Conservation (phyloP, 345 rosid genomes). For the Eucalyptus regnans region DNA sequence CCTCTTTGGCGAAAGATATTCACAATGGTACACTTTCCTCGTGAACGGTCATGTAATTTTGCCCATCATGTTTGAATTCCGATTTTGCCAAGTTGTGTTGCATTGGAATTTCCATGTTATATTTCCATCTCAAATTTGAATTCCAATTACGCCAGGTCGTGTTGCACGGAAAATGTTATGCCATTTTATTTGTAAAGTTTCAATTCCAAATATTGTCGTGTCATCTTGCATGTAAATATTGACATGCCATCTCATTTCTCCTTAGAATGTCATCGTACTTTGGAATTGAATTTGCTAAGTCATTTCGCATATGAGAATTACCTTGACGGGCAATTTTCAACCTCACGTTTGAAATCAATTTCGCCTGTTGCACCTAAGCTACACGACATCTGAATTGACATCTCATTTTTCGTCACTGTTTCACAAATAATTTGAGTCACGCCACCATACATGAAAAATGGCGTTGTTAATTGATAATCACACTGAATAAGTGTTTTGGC, state of each 20-base stretch:
- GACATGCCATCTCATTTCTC: not conserved
- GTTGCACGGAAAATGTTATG: not conserved
- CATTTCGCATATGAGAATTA: not conserved
- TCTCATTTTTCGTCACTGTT: not conserved
- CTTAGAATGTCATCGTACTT: not conserved
- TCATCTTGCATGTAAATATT: not conserved
- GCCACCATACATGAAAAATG: not conserved
- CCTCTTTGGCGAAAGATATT: too few relatives aligned
- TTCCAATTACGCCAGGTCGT: not conserved
- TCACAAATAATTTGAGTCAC: not conserved
- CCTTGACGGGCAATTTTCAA: not conserved
- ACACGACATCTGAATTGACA: not conserved
- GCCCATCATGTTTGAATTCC: not conserved
- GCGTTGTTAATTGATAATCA: not conserved
- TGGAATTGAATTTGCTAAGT: not conserved
- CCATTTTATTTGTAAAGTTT: not conserved
- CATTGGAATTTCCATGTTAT: not conserved
- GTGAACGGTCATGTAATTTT: not conserved
- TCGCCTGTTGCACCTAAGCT: not conserved
- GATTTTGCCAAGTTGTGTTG: not conserved
- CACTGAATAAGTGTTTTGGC: not conserved
- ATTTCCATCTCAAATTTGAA: not conserved
- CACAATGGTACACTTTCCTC: too few relatives aligned
- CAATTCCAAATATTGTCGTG: not conserved
- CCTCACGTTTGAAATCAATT: not conserved